phyloP scores from a whole-genome alignment of 805 yeast genomes.

The Cyberlindnera bimundalis region DNA sequence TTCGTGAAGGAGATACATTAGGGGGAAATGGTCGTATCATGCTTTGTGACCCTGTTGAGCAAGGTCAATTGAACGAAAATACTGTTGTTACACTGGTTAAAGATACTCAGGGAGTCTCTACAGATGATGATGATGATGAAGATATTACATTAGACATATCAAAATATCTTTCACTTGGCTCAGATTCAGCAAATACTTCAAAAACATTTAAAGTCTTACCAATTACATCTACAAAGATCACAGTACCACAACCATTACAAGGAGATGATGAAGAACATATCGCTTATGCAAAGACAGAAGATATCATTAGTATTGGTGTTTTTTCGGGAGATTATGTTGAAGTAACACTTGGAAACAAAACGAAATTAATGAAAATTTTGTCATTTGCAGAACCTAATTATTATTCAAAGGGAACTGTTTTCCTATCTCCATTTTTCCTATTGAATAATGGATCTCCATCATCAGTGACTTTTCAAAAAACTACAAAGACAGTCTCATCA shows the following conservation, averaged over 20 bases:
- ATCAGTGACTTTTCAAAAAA: conserved; percentile 17
- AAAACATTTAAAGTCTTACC: conserved; percentile 4
- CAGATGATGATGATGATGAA: conserved; percentile 2
- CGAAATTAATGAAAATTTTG: conserved; percentile 35
- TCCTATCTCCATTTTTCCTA: conserved; percentile 61
- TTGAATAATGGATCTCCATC: conserved; percentile 43
- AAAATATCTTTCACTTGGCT: conserved; percentile 12
- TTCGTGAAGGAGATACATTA: conserved; percentile 21
- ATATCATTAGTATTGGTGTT: conserved; percentile 53
- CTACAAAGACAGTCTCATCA: conserved; percentile 18
- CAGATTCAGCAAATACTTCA: neutral
- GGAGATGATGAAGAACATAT: conserved; percentile 45
- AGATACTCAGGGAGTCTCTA: conserved; percentile 4
- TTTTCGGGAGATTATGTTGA: conserved; percentile 67
- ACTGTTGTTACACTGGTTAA: conserved; percentile 57
- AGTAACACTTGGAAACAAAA: conserved; percentile 19
- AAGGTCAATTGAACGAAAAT: conserved; percentile 48
- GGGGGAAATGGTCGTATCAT: conserved; percentile 40
- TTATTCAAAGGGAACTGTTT: conserved; percentile 38
- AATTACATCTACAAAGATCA: conserved; percentile 1
- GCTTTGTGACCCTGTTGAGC: conserved; percentile 71
- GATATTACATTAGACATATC: conserved; percentile 18
- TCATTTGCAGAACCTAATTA: conserved; percentile 64
- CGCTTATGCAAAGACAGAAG: conserved; percentile 44
- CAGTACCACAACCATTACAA: conserved; percentile 1